A percentile compares a stretch with the other conserved stretches of the same genome.
Evolutionary conservation across 306 rosid genomes (phyloP).

Genomic region (Fagus sylvatica): DNA sequence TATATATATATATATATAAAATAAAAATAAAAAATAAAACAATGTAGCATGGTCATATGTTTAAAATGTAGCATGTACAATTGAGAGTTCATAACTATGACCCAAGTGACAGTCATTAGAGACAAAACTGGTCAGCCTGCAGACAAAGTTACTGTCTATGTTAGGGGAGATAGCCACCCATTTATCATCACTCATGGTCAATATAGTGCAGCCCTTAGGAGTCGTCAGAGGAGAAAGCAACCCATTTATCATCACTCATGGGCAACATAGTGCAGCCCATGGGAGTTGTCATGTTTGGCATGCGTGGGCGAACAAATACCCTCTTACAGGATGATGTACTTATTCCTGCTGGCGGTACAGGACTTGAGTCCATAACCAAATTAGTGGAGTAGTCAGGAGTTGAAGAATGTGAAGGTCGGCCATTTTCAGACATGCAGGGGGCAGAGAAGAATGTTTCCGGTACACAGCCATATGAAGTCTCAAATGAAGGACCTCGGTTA

Average conservation of each 20-base stretch:
- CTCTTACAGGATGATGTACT: conserved; percentile 4
- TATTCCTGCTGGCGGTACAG: conserved; percentile 21
- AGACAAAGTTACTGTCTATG: background rate
- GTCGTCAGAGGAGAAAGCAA: conserved; percentile 42
- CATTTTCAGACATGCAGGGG: background rate
- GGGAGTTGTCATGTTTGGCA: conserved; percentile 26
- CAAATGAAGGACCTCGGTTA: conserved; percentile 24
- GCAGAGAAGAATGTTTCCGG: conserved; percentile 8
- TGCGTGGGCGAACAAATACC: conserved; percentile 39
- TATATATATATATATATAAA: too few relatives aligned
- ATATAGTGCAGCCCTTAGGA: too few relatives aligned
- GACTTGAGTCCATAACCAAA: conserved; percentile 12
- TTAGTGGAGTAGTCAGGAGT: conserved; percentile 16
- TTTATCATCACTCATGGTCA: too few relatives aligned
- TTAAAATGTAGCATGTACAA: background rate
- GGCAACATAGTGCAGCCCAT: conserved; percentile 36
- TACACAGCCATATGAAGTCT: conserved; percentile 9
- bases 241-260: conserved; percentile 54
- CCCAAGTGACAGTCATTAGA: background rate
- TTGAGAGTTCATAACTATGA: background rate
- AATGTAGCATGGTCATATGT: background rate
- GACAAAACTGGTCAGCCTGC: background rate
- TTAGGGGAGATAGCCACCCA: too few relatives aligned
- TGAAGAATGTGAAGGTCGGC: conserved; percentile 21
- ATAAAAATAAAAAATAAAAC: too few relatives aligned